Evolutionary conservation across 495 filamentous ascomycete genomes (phyloP).

Genomic region (Penicillium psychrofluorescens): DNA sequence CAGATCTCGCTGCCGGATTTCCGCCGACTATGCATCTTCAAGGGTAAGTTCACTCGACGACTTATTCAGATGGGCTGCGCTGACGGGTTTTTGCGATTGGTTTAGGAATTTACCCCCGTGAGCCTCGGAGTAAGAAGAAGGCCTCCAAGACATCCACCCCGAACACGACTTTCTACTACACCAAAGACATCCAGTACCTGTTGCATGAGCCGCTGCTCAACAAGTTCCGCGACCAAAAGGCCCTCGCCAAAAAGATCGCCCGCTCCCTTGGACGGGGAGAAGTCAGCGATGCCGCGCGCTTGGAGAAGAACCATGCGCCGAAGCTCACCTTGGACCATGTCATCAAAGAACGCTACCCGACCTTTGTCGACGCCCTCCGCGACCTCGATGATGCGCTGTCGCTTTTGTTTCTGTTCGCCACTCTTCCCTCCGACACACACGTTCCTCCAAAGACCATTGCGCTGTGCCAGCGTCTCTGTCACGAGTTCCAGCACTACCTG

Average conservation of each 20-base stretch:
- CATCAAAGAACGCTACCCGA: constrained; percentile 95
- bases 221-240: constrained; percentile 96
- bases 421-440: constrained; percentile 78
- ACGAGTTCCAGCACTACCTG: constrained; percentile 96
- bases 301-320: constrained; percentile 80
- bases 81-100: constrained; percentile 4
- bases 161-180: constrained; percentile 97
- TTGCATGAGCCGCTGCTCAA: constrained; percentile 92
- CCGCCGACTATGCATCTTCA: constrained; percentile 96
- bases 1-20: constrained; percentile 97
- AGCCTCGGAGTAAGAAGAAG: constrained; percentile 94
- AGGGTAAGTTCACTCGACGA: constrained; percentile 49
- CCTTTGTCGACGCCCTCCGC: constrained; percentile 87
- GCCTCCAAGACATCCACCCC: constrained; percentile 82
- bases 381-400: constrained; percentile 96
- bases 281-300: constrained; percentile 71
- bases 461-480: constrained; percentile 80
- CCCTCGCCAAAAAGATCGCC: constrained; percentile 92
- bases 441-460: constrained; percentile 90
- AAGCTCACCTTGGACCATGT: constrained; percentile 89
- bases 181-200: constrained; percentile 96
- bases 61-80: neutral
- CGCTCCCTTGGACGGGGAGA: constrained; percentile 86
- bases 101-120: constrained; percentile 86
- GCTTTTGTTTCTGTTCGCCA: constrained; percentile 94